Percentiles rank a stretch among this genome's conserved stretches.
These are phyloP conservation scores for Salix caprea DNA, from an alignment of 345 rosid species.

Conservation along the genomic window DNA sequence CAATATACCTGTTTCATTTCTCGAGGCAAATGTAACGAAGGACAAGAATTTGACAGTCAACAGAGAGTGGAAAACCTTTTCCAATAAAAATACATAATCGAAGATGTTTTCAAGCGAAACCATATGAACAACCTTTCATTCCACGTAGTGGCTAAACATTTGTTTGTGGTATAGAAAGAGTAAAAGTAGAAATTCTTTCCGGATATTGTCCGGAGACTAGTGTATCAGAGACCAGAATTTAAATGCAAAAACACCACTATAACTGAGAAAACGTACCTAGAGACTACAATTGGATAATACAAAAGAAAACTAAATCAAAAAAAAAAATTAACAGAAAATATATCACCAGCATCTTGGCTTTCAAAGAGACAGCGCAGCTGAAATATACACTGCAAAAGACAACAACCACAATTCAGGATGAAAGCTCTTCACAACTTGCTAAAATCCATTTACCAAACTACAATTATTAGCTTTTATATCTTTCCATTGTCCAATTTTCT, in stretches of 20 bases:
- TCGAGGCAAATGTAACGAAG: neutral
- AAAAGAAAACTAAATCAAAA: neutral
- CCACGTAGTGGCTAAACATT: neutral
- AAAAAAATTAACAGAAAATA: neutral
- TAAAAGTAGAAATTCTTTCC: neutral
- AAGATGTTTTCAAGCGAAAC: neutral
- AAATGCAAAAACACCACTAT: neutral
- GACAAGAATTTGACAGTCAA: neutral
- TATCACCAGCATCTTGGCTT: neutral
- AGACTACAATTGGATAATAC: neutral
- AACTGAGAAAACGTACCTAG: neutral
- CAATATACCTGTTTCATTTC: neutral
- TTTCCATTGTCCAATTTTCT: neutral
- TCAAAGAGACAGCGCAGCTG: neutral
- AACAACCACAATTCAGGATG: neutral
- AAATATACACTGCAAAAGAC: conserved; percentile 18
- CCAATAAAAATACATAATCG: no score
- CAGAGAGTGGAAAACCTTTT: neutral
- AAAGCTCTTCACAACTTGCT: neutral
- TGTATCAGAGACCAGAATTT: neutral
- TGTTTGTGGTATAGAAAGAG: neutral
- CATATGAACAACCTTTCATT: neutral
- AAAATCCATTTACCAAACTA: neutral
- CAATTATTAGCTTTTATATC: neutral
- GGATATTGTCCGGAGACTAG: neutral